phyloP scores from a whole-genome alignment of 176 grass and related monocot genomes.

The Rhipidocladum racemiflorum region DNA sequence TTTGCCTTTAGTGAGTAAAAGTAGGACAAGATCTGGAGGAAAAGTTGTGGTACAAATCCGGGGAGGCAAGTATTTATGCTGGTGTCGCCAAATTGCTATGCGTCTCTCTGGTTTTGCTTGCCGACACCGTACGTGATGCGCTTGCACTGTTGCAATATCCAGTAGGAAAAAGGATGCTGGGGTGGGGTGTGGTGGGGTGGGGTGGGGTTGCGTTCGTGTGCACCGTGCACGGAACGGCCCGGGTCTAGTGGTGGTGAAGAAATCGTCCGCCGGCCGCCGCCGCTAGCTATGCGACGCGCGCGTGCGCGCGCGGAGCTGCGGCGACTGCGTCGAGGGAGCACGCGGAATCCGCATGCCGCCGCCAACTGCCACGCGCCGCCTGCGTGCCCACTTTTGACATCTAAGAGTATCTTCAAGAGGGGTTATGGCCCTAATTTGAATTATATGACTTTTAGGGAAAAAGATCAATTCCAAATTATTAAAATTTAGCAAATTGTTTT shows the following conservation, averaged over 20 bases:
- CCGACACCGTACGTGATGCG: background rate
- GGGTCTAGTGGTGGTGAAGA: background rate
- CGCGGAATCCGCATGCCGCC: background rate
- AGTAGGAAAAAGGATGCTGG: background rate
- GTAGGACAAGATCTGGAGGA: background rate
- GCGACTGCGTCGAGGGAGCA: background rate
- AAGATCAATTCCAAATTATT: no score
- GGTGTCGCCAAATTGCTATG: background rate
- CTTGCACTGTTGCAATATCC: background rate
- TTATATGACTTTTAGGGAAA: no score
- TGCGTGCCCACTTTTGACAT: no score
- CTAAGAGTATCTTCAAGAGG: no score
- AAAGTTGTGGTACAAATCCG: background rate
- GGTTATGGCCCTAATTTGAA: no score
- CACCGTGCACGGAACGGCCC: background rate
- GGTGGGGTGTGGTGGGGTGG: no score
- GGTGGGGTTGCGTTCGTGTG: background rate
- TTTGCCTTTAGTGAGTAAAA: background rate
- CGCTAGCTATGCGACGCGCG: no score
- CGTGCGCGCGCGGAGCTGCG: no score
- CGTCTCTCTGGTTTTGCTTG: background rate
- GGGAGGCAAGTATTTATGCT: background rate
- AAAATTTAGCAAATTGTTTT: no score
- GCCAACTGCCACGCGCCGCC: no score
- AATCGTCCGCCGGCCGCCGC: no score